Evolutionary conservation across 1,284 basidiomycete genomes (phyloP).

Genomic region (Phylloboletellus chloephorus): DNA sequence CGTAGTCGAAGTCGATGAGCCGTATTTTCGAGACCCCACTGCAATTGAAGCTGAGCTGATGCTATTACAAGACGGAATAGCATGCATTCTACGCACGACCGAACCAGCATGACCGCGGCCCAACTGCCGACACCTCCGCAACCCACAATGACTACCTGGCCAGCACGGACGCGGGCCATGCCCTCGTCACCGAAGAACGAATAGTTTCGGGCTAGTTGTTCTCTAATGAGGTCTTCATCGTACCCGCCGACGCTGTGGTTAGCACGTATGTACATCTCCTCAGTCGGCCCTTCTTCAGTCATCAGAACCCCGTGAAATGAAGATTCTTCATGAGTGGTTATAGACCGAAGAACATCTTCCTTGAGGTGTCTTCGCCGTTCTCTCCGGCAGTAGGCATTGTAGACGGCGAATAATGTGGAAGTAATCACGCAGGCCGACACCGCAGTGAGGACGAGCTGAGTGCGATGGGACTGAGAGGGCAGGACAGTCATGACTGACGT

Average conservation of each 20-base stretch:
- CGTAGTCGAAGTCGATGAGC: slow-evolving; percentile 87
- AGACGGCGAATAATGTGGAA: slow-evolving; percentile 50
- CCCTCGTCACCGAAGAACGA: slow-evolving; percentile 90
- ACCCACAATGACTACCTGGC: slow-evolving; percentile 85
- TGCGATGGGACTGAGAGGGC: slow-evolving; percentile 38
- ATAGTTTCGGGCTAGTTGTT: slow-evolving; percentile 92
- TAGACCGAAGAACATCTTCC: slow-evolving; percentile 50
- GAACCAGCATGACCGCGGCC: slow-evolving; percentile 89
- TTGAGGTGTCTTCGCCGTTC: slow-evolving; percentile 51
- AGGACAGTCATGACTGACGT: slow-evolving; percentile 20
- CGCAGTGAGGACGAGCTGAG: slow-evolving; percentile 59
- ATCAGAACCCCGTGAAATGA: slow-evolving; percentile 9
- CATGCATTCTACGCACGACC: slow-evolving; percentile 57
- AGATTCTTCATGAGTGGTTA: slow-evolving; percentile 33
- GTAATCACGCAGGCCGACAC: slow-evolving; percentile 59
- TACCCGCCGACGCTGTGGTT: slow-evolving; percentile 37
- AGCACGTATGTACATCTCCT: slow-evolving; percentile 18
- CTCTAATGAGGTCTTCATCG: slow-evolving; percentile 73
- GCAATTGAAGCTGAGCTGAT: slow-evolving; percentile 6
- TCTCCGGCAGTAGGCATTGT: slow-evolving; percentile 45
- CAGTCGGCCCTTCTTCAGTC: slow-evolving; percentile 4
- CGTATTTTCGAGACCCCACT: slow-evolving; percentile 73
- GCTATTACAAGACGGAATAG: neutral
- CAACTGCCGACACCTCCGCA: slow-evolving; percentile 97
- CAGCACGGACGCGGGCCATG: slow-evolving; percentile 75